Evolutionary conservation across 257 asterid genomes (phyloP).

Genomic region (Fraxinus americana): DNA sequence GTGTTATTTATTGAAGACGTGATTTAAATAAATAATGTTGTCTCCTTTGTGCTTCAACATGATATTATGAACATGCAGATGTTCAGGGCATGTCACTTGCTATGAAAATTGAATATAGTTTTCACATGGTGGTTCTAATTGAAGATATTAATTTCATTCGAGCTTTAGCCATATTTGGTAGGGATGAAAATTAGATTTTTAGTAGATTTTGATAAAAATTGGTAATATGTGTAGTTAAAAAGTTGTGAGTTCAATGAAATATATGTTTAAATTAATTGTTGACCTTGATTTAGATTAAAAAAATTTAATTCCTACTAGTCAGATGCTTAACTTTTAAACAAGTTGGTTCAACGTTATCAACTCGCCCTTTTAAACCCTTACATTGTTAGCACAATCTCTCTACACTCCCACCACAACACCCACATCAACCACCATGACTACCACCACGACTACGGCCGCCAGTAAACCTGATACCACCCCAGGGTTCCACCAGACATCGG

Average conservation of each 20-base stretch:
- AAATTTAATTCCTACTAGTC: too few species aligned
- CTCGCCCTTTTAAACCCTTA: slow-evolving; percentile 29
- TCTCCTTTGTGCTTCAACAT: neutral
- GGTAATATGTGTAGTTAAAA: too few species aligned
- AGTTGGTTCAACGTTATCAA: slow-evolving; percentile 7
- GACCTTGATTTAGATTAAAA: too few species aligned
- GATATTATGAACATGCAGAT: too few species aligned
- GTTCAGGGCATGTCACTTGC: neutral
- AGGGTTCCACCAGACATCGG: slow-evolving; percentile 4
- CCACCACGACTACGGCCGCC: slow-evolving; percentile 23
- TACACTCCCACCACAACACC: slow-evolving; percentile 16
- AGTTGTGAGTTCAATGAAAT: too few species aligned
- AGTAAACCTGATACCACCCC: slow-evolving; percentile 13
- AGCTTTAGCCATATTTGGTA: too few species aligned
- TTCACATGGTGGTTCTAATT: too few species aligned
- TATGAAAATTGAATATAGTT: too few species aligned
- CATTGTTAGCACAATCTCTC: slow-evolving; percentile 18
- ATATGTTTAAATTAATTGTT: too few species aligned
- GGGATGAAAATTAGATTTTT: too few species aligned
- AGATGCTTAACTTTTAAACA: neutral
- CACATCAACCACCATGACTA: slow-evolving; percentile 24
- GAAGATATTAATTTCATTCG: too few species aligned
- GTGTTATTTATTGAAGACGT: neutral
- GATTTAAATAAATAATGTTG: neutral
- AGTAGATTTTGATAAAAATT: too few species aligned